Evolutionary conservation across 768 basidiomycete species (phyloP), one percentile per base, ranked within the genome.

Genomic region (Lentinula detonsa): DNA sequence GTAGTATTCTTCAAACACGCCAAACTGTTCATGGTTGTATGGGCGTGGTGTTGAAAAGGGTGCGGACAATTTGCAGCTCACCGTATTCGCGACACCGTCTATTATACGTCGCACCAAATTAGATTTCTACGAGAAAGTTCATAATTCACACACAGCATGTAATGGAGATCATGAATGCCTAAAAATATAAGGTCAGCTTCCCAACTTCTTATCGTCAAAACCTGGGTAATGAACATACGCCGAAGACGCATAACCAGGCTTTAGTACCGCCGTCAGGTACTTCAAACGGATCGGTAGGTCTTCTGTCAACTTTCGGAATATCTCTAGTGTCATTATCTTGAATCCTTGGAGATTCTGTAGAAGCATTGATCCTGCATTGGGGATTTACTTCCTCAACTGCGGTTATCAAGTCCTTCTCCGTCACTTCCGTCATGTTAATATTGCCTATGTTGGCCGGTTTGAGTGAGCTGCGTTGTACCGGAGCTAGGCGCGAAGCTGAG

Each of bases 91-190:
- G 4, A 65, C 63, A 18, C 65, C 65, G 51, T 63, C 65, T 48
- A 13, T 15, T 16, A n/a, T 16, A 6, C 61, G 9, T 4, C n/a
- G 51, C 16, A 55, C 37, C 1, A 28, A 1, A 45, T 45, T 4
- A 40, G 21, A 5, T 16, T 37, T 46, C 23, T 13, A 11, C 46
- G 10, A 18, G 6, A 15, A 1, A 21, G 16, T 39, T 35, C 21
- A 48, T 21, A 33, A 57, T 2, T 49, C 13, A 62, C 65, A 33
- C 39, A 66, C 65, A 66, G 28, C 65, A 66, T n/a, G 60, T 62
- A 13, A 65, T 53, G 21, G 64, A 65, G 16, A 66, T 60, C 65
- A 66, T 64, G 53, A 66, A 66, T 9, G 55, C 62, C 64, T 66
- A 28, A 4, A 34, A 48, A 39, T 2, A 13, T 7, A 11, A 2